These are phyloP conservation scores for Citeromyces hawaiiensis DNA, from an alignment of 1,139 yeast species.

Conservation along the genomic window DNA sequence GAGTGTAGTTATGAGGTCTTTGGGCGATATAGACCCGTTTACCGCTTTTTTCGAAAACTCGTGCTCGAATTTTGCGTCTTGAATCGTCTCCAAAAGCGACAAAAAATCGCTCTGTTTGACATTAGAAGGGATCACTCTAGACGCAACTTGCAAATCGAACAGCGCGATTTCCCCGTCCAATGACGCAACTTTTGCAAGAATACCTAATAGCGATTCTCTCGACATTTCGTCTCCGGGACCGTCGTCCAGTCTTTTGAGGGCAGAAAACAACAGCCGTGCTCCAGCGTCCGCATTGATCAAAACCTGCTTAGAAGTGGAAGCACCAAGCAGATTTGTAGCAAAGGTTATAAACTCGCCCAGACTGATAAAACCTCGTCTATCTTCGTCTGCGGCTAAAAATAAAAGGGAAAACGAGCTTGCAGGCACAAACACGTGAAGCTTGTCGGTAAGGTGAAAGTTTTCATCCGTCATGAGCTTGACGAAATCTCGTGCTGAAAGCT, in stretches of 20 bases:
- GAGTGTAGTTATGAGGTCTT: constrained; percentile 17
- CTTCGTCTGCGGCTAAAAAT: constrained; percentile 51
- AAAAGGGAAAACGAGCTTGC: constrained; percentile 28
- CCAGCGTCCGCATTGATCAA: not conserved
- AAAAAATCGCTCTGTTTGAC: constrained; percentile 7
- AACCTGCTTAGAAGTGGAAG: not conserved
- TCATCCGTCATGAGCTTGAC: constrained; percentile 9
- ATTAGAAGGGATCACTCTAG: not conserved
- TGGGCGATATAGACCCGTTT: constrained; percentile 10
- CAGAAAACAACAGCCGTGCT: not conserved
- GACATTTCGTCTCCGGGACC: not conserved
- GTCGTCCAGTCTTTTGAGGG: not conserved
- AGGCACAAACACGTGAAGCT: constrained; percentile 13
- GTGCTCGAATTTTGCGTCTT: constrained; percentile 10
- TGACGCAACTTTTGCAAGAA: not conserved
- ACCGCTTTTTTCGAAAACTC: constrained; percentile 7
- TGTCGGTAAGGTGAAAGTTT: constrained; percentile 12
- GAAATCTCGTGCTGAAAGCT: constrained; percentile 13
- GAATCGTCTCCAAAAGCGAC: constrained; percentile 16
- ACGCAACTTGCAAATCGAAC: not conserved
- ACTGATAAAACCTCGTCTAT: constrained; percentile 46
- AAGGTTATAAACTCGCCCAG: constrained; percentile 49
- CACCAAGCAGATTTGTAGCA: constrained; percentile 38
- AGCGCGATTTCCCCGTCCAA: not conserved
- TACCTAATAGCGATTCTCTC: not conserved